Conservation (phyloP, 257 asterid species). For the Cruciata laevipes region DNA sequence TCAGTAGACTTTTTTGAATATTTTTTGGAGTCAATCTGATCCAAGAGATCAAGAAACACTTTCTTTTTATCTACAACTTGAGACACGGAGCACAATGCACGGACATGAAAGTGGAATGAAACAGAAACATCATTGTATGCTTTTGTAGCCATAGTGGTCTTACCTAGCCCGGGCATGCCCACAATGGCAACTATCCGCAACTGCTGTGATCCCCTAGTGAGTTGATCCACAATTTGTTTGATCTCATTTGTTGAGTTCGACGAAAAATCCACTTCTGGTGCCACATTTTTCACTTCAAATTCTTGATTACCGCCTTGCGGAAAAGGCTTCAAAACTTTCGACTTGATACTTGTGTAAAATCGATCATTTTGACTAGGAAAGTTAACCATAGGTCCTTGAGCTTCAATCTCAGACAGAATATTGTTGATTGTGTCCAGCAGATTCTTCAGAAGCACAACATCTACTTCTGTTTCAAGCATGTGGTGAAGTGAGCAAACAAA, state of each 20-base stretch:
- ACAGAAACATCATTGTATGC: neutral
- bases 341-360: no score
- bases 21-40: neutral
- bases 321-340: no score
- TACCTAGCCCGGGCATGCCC: conserved; percentile 13
- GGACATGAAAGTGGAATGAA: neutral
- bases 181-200: neutral
- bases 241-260: no score
- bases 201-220: neutral
- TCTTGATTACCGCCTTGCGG: no score
- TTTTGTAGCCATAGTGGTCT: conserved; percentile 7
- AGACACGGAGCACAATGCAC: neutral
- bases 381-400: no score
- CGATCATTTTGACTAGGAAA: no score
- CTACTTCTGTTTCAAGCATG: neutral
- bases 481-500: neutral
- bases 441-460: neutral
- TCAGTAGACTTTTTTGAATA: neutral
- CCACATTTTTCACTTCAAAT: neutral
- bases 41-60: neutral
- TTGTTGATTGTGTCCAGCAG: neutral
- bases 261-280: no score
- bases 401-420: neutral
- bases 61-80: neutral
- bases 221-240: neutral